Base-by-base conservation (phyloP, 2,329 filamentous ascomycete genomes). In the Rhynchosporium agropyri region DNA sequence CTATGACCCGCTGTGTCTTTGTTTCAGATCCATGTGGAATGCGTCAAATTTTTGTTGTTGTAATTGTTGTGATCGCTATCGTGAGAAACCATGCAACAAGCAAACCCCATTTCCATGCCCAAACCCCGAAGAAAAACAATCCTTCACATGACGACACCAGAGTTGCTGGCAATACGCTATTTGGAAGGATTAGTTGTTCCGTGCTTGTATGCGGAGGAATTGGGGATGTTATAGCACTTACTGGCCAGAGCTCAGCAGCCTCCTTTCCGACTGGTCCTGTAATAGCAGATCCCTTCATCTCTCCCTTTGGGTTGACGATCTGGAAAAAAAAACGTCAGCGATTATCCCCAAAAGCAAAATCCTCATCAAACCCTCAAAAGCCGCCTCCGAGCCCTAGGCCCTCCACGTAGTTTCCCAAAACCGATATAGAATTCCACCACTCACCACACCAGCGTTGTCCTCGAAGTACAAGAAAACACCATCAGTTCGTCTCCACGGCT, bases 251-350 rank as follows among this genome's bases (percentile, higher is more conserved):
- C 85, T 99, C 95, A 80, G 95, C 95, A 79, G 95, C 95, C 85
- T 99, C 95, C 90, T 99, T 99, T 81, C 94, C 95, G 78, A 99
- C 94, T 76, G 95, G 95, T 75, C 95, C 95, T 75, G 95, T 99
- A 80, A 99, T 99, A 80, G 95, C 95, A 72, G 92, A 97, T 79
- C 95, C 95, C 90, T 99, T 99, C 95, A 99, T 99, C 86, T 99
- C 95, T 84, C 95, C 95, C 91, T 99, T 99, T 82, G 94, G 92
- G 87, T 99, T 99, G 86, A 99, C 95, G 78, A 99, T 99, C 91
- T 95, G 77, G 61, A 59, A 38, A 53, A 58, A 45, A 49, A 5
- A 20, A 15, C 28, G 74, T 83, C 72, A 83, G 79, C 72, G 63
- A 50, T 48, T n/a, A 28, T n/a, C 50, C 40, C 26, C 33, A 4